Evolutionary conservation across 2,329 filamentous ascomycete species (phyloP), one percentile per base, ranked within the genome.

Genomic region (Pseudopithomyces maydicus): DNA sequence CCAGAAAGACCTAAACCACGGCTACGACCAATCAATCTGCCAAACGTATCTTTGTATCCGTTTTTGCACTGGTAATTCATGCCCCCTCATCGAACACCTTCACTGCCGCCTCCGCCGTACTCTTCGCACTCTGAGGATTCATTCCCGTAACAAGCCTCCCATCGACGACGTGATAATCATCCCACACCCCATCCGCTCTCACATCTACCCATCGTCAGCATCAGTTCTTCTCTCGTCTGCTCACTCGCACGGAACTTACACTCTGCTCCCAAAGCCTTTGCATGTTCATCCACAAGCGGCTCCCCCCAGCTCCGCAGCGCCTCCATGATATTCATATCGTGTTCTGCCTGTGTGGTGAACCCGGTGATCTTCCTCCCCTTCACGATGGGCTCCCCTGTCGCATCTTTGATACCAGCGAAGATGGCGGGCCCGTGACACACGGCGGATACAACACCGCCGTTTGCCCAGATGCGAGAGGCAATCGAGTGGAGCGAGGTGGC

Each of bases 351-450:
- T 0, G 72, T 77, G 1, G 74, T 77, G 60, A 78, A 78, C 33
- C 77, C 77, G 1, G 75, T 78, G 6, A 79, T 67, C 33, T 63
- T 73, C 57, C 72, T 74, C 35, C 71, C 71, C 0, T 52, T 39
- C 39, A 78, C 72, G 42, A 78, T 69, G 2, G 74, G 69, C 50
- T 74, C 68, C 26, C 65, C 62, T 12, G 54, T 42, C 4, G 61
- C 53, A 33, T 77, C 71, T 26, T 72, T 61, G 26, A 78, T 66
- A 5, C 67, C 69, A 2, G 75, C 64, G 63, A 78, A 77, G 54
- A 78, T 78, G 6, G 76, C 74, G 10, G 64, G 64, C 23, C 76
- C 75, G 55, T 79, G 76, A 61, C 76, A 78, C 39, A 82, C 80
- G 11, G 78, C 74, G 7, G 77, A 70, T 26, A 82, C 70, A 41